Evolutionary conservation across 2,329 filamentous ascomycete species (phyloP).

Genomic region (Cercospora beticola): DNA sequence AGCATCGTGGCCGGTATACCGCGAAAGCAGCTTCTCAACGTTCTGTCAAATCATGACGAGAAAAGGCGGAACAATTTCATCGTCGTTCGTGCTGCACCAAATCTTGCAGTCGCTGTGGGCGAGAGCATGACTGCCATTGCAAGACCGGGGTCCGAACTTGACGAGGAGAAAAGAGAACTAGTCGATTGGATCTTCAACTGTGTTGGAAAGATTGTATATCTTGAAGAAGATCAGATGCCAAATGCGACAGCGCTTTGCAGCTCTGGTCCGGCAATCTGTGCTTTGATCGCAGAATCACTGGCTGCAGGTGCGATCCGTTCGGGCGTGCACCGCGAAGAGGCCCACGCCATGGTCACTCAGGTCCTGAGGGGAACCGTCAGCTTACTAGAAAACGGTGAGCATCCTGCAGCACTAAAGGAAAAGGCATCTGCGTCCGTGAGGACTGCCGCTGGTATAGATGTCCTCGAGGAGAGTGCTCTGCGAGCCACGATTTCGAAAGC

Average conservation of each 20-base stretch:
- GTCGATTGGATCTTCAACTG: slow-evolving; percentile 75
- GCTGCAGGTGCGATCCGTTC: slow-evolving; percentile 77
- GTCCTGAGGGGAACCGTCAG: slow-evolving; percentile 72
- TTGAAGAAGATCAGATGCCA: no score
- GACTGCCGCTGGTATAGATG: slow-evolving; percentile 60
- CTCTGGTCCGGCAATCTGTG: slow-evolving; percentile 73
- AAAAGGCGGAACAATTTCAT: slow-evolving; percentile 54
- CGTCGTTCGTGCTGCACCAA: slow-evolving; percentile 69
- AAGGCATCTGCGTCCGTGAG: slow-evolving; percentile 77
- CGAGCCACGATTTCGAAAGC: slow-evolving; percentile 65
- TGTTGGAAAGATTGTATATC: slow-evolving; percentile 61
- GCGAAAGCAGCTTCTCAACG: slow-evolving; percentile 58
- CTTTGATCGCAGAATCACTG: slow-evolving; percentile 71
- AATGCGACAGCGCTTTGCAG: slow-evolving; percentile 41
- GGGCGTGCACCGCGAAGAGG: slow-evolving; percentile 71
- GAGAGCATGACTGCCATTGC: slow-evolving; percentile 80
- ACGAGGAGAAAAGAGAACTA: slow-evolving; percentile 54
- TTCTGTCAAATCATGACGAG: slow-evolving; percentile 55
- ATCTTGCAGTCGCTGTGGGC: slow-evolving; percentile 74
- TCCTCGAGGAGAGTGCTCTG: slow-evolving; percentile 70
- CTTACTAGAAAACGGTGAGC: slow-evolving; percentile 66
- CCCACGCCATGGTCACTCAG: slow-evolving; percentile 75
- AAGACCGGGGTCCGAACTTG: slow-evolving; percentile 59
- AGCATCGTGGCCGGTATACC: slow-evolving; percentile 78
- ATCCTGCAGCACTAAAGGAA: slow-evolving; percentile 71